Evolutionary conservation across 805 yeast species (phyloP).

Genomic region (Metschnikowia reukaufii): DNA sequence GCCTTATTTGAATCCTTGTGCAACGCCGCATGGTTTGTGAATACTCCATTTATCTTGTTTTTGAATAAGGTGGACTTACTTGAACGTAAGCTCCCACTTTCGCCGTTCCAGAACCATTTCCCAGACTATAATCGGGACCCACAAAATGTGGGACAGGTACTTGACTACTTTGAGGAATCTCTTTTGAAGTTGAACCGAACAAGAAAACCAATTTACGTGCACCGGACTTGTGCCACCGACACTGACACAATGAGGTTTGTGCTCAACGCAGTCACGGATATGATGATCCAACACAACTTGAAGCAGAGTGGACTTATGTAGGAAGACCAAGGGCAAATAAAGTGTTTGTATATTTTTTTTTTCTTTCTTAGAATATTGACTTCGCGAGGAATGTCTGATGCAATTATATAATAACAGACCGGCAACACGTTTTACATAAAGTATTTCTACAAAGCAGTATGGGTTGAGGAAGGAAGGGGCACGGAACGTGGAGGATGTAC

Average conservation of each 20-base stretch:
- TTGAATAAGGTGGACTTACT: constrained; percentile 86
- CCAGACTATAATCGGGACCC: constrained; percentile 73
- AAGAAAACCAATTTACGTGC: constrained; percentile 80
- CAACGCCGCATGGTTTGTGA: constrained; percentile 79
- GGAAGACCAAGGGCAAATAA: not conserved
- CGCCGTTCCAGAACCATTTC: constrained; percentile 70
- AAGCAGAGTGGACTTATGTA: constrained; percentile 73
- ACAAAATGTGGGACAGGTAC: constrained; percentile 63
- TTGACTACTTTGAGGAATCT: constrained; percentile 66
- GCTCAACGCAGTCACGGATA: constrained; percentile 87
- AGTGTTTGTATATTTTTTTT: constrained; percentile 2
- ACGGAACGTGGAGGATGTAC: not conserved
- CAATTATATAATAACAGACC: constrained; percentile 20
- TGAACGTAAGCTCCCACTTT: constrained; percentile 61
- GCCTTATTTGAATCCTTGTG: constrained; percentile 79
- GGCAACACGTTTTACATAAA: constrained; percentile 9
- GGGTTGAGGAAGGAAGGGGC: not conserved
- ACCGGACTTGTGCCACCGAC: constrained; percentile 95
- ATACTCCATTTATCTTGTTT: constrained; percentile 87
- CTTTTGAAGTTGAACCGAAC: constrained; percentile 65
- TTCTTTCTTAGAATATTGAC: constrained; percentile 36
- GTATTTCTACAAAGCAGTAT: constrained; percentile 9
- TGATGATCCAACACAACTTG: constrained; percentile 80
- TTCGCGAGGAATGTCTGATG: constrained; percentile 19
- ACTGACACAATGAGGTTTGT: constrained; percentile 86